These are phyloP conservation scores for Ichthyophthirius multifiliis DNA, from an alignment of 169 alveolate species.

Conservation along the genomic window DNA sequence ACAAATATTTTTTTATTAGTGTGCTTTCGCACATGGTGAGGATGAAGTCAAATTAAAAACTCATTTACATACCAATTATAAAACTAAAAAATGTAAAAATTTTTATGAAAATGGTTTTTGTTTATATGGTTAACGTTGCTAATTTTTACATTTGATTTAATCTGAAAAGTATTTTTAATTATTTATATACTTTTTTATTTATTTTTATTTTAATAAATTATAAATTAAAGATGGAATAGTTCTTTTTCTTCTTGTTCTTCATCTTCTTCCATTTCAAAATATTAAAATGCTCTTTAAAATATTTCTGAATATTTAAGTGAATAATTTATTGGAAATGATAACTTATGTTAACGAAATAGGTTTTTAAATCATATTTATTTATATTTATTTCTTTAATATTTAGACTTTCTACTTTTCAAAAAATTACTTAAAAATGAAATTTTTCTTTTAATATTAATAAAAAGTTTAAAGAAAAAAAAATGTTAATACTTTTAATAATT, in stretches of 20 bases:
- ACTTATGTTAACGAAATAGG: too few species aligned
- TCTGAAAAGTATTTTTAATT: not conserved
- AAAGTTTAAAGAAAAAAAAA: too few species aligned
- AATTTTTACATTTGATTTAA: slow-evolving; percentile 52
- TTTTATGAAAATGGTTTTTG: slow-evolving; percentile 73
- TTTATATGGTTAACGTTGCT: slow-evolving; percentile 76
- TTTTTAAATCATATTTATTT: too few species aligned
- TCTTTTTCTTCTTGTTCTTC: too few species aligned
- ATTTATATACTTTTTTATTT: not conserved
- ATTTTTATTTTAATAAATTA: too few species aligned
- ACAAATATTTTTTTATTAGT: not conserved
- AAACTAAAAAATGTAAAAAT: slow-evolving; percentile 77
- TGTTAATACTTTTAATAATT: too few species aligned
- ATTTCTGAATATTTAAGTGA: not conserved
- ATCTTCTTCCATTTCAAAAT: not conserved
- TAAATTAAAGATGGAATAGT: too few species aligned
- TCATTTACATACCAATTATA: slow-evolving; percentile 67
- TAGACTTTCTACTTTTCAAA: too few species aligned
- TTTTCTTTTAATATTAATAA: too few species aligned
- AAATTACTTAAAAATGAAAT: too few species aligned
- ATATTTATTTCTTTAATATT: too few species aligned
- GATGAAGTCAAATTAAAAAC: slow-evolving; percentile 63
- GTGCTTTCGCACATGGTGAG: slow-evolving; percentile 82
- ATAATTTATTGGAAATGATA: too few species aligned
- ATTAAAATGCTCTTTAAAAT: not conserved